Evolutionary conservation across 2,329 filamentous ascomycete species (phyloP).

Genomic region (Diplodia scrobiculata): DNA sequence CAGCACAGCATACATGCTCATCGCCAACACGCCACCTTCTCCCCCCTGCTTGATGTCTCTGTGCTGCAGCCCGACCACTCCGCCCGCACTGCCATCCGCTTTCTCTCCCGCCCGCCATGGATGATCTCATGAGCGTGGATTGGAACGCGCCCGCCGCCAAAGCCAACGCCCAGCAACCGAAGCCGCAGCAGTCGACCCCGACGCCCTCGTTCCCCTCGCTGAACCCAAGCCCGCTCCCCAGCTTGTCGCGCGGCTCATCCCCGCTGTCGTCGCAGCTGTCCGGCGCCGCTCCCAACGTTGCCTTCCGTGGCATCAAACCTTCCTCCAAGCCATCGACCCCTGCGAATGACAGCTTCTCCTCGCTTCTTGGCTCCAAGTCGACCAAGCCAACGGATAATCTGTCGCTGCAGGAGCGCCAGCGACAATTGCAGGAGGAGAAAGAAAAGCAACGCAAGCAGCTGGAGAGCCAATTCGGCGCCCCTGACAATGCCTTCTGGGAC

Average conservation of each 20-base stretch:
- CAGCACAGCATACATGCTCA: background rate
- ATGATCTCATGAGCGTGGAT: conserved; percentile 54
- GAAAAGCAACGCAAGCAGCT: conserved; percentile 69
- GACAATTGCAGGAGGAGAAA: conserved; percentile 75
- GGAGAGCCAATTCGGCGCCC: conserved; percentile 73
- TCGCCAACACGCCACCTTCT: background rate
- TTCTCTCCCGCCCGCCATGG: conserved; percentile 42
- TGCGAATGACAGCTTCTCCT: conserved; percentile 73
- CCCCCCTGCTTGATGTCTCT: conserved; percentile 17
- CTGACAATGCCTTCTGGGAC: conserved; percentile 72
- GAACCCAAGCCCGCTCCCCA: conserved; percentile 38
- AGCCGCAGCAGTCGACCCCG: conserved; percentile 33
- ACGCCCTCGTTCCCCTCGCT: conserved; percentile 35
- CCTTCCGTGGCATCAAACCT: conserved; percentile 49
- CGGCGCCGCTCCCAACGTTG: conserved; percentile 35
- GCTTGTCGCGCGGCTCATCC: conserved; percentile 45
- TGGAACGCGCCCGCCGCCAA: conserved; percentile 44
- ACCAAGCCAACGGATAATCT: conserved; percentile 68
- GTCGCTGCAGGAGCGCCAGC: conserved; percentile 65
- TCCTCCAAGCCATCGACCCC: conserved; percentile 56
- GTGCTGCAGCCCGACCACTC: background rate
- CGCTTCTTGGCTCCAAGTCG: conserved; percentile 66
- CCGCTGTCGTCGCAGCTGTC: conserved; percentile 46
- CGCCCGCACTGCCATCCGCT: background rate
- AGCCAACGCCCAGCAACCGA: conserved; percentile 36